phyloP scores from a whole-genome alignment of 768 basidiomycete genomes.

The Hericium coralloides region DNA sequence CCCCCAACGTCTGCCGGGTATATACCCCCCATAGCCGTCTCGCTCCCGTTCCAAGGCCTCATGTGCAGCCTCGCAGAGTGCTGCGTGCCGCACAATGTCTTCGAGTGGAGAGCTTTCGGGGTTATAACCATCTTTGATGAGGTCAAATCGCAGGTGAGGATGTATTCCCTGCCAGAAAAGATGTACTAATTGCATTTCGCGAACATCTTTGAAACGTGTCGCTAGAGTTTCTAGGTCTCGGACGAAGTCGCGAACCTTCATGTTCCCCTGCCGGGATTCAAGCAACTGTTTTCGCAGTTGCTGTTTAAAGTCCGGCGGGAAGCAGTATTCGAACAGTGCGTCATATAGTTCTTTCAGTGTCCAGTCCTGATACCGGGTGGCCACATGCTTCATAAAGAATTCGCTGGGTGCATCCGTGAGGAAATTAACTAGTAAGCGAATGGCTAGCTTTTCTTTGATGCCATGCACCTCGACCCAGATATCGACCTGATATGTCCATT shows the following conservation, averaged over 20 bases:
- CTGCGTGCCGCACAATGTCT: no score
- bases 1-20: no score
- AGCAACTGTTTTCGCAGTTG: not conserved
- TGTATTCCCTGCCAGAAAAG: constrained; percentile 9
- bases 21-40: no score
- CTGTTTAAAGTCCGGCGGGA: constrained; percentile 15
- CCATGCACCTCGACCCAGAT: no score
- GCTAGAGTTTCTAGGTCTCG: constrained; percentile 17
- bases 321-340: constrained; percentile 18
- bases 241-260: constrained; percentile 11
- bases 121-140: constrained; percentile 14
- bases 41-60: no score
- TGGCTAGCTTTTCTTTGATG: no score
- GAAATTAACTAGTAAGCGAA: constrained; percentile 1
- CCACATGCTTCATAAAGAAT: constrained; percentile 18
- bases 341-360: constrained; percentile 5
- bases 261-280: constrained; percentile 1
- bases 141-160: constrained; percentile 12
- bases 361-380: constrained; percentile 6
- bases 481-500: no score
- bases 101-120: no score
- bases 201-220: constrained; percentile 8
- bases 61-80: no score
- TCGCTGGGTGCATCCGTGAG: constrained; percentile 15
- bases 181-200: constrained; percentile 5